phyloP scores from a whole-genome alignment of 331 rosid species.

The Saraca asoca region DNA sequence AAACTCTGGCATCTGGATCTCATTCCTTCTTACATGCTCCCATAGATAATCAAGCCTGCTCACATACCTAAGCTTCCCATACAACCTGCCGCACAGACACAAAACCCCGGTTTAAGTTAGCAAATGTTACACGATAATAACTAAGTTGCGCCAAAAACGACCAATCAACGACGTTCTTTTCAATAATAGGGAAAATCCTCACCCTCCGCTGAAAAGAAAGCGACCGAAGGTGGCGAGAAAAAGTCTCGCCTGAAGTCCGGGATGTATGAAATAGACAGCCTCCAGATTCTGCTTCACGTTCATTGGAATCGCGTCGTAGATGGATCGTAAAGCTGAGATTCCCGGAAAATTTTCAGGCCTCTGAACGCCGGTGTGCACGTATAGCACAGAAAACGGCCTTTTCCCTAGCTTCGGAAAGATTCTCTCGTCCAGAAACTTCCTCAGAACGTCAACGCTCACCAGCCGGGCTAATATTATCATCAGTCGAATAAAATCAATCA shows the following conservation, averaged over 20 bases:
- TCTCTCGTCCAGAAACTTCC: conserved; percentile 67
- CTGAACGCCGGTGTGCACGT: conserved; percentile 78
- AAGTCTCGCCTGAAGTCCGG: conserved; percentile 79
- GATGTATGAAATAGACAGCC: conserved; percentile 80
- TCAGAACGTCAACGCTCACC: conserved; percentile 64
- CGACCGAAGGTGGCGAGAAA: conserved; percentile 94
- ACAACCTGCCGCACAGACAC: conserved; percentile 61
- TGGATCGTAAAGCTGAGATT: conserved; percentile 65
- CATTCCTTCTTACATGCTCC: conserved; percentile 77
- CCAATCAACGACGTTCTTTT: no score
- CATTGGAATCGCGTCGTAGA: conserved; percentile 78
- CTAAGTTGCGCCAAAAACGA: conserved; percentile 16
- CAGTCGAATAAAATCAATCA: no score
- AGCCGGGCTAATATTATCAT: conserved; percentile 52
- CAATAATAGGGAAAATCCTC: neutral
- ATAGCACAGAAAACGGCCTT: conserved; percentile 65
- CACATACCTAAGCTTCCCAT: conserved; percentile 78
- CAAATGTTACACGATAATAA: fast-evolving
- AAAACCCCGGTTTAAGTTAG: conserved; percentile 33
- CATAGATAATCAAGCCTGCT: conserved; percentile 77
- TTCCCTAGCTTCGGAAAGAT: conserved; percentile 63
- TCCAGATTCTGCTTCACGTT: conserved; percentile 72
- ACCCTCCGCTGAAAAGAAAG: conserved; percentile 81
- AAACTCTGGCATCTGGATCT: conserved; percentile 78
- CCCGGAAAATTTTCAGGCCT: conserved; percentile 82